Conservation (phyloP, 1,284 basidiomycete genomes). For the Phlebopus sp. region DNA sequence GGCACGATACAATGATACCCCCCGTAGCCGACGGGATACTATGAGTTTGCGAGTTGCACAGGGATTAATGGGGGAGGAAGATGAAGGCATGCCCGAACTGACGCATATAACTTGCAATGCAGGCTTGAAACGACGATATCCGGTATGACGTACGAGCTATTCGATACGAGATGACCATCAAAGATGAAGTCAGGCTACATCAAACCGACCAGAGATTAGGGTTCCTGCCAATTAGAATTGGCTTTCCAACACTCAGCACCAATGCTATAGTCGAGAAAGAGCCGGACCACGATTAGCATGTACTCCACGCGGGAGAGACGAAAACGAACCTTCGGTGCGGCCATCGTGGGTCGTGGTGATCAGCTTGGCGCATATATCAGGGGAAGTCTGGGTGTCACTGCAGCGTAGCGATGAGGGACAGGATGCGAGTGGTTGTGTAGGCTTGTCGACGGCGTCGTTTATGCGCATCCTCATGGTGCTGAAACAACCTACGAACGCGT, state of each 20-base stretch:
- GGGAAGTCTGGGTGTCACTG: conserved; percentile 4
- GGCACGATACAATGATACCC: conserved; percentile 72
- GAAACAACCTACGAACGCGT: no score
- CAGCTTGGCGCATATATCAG: conserved; percentile 66
- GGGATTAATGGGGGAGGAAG: neutral
- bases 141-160: conserved; percentile 47
- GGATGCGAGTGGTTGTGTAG: conserved; percentile 31
- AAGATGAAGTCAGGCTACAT: conserved; percentile 1
- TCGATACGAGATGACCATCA: neutral
- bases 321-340: conserved; percentile 52
- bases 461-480: conserved; percentile 16
- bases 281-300: conserved; percentile 14
- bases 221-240: conserved; percentile 66
- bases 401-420: conserved; percentile 14
- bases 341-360: conserved; percentile 52
- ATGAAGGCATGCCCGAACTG: conserved; percentile 17
- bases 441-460: conserved; percentile 15
- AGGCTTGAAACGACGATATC: conserved; percentile 59
- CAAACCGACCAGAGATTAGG: conserved; percentile 45
- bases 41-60: conserved; percentile 1
- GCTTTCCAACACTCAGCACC: conserved; percentile 56
- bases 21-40: conserved; percentile 67
- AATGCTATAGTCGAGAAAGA: conserved; percentile 46
- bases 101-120: conserved; percentile 81
- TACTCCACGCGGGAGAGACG: neutral